Evolutionary conservation across 2,329 filamentous ascomycete genomes (phyloP), one percentile per base, ranked within the genome.

Genomic region (Helicocarpus griseus): DNA sequence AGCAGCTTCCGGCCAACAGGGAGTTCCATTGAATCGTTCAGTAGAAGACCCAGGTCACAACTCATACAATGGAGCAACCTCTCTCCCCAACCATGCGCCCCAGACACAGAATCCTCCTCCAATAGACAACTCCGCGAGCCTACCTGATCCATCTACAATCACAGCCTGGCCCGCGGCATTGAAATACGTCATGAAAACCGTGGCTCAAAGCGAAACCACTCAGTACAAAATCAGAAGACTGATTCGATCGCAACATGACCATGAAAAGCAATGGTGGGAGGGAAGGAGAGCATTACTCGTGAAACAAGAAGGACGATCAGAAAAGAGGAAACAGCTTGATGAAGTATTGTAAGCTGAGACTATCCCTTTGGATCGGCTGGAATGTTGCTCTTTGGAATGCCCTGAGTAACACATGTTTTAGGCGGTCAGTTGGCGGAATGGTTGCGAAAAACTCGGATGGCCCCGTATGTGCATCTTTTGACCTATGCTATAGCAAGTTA

Each of bases 221-320:
- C 64, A 75, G 39, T 63, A 65, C 14, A 70, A 72, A 9, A 73
- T 80, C 55, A 70, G 71, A 19, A 63, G 81, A 67, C 72, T 86
- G 65, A 84, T 86, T 54, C 73, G 74, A 50, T 75, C 80, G 39
- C 82, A 86, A 63, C 76, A 81, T 58, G 73, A 75, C 38, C 77
- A 85, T 58, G 81, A 86, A 57, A 73, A 73, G 56, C 75, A 79
- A 57, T 86, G 83, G 77, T 80, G 76, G 68, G 64, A 70, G 24
- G 75, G 73, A 1, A 73, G 80, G 2, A 64, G 76, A 52, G 75
- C 71, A 5, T 62, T 83, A 22, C 60, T 80, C 5, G 65, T 71
- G 29, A 77, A 75, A 53, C 79, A 81, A 52, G 65, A 61, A n/a
- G 66, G 70, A 1, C 69, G 79, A 52, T 70, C 68, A 3, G 76